Evolutionary conservation across 2,329 filamentous ascomycete genomes (phyloP).

Genomic region (Ophiostoma sp.): DNA sequence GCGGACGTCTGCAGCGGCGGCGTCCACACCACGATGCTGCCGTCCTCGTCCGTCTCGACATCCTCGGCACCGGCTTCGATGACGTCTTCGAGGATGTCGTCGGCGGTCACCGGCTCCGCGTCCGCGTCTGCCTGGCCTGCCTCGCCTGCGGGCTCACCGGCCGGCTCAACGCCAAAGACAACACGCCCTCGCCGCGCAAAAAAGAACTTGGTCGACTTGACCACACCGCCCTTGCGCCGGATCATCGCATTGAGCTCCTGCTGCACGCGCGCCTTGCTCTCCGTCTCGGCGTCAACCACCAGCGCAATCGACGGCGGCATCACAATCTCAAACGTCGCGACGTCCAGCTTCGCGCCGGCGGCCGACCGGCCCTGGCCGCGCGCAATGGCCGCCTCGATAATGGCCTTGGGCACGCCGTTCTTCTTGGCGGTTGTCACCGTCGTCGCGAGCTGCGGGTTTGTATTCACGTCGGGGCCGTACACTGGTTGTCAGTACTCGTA

Average conservation of each 20-base stretch:
- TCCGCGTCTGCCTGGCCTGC: conserved; percentile 47
- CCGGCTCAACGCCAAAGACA: conserved; percentile 55
- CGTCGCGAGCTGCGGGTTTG: conserved; percentile 70
- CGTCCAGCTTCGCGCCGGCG: conserved; percentile 70
- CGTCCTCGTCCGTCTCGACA: conserved; percentile 59
- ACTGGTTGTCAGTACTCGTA: conserved; percentile 20
- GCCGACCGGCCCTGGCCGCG: conserved; percentile 80
- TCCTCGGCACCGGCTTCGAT: conserved; percentile 81
- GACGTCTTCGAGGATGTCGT: conserved; percentile 72
- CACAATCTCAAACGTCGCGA: conserved; percentile 72
- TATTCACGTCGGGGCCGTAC: conserved; percentile 63
- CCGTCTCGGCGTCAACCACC: conserved; percentile 80
- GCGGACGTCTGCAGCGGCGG: conserved; percentile 60
- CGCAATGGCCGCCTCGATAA: conserved; percentile 75
- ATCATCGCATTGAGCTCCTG: conserved; percentile 67
- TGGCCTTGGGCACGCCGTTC: conserved; percentile 72
- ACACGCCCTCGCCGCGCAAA: conserved; percentile 77
- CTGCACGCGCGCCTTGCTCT: conserved; percentile 68
- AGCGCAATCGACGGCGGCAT: conserved; percentile 70
- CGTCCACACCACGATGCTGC: conserved; percentile 65
- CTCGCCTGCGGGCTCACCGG: conserved; percentile 63
- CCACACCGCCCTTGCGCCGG: conserved; percentile 64
- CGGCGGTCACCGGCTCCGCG: conserved; percentile 46
- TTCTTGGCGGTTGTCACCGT: conserved; percentile 73
- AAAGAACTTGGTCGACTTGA: conserved; percentile 73